Percentiles rank a stretch among this genome's conserved stretches.
phyloP scores from a whole-genome alignment of 441 rosid genomes.

The Pelargonium cotyledonis region DNA sequence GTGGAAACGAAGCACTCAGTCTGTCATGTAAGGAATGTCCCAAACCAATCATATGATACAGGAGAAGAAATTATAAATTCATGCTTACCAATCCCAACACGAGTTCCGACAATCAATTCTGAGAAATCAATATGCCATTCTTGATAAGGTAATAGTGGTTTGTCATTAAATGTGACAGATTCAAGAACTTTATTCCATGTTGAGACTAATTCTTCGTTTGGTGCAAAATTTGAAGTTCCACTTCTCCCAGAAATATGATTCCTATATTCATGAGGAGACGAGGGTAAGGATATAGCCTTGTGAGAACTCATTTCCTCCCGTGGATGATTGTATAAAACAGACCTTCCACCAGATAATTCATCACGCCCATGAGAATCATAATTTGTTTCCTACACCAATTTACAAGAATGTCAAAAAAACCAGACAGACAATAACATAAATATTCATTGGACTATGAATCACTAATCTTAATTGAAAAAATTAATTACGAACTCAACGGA shows the following conservation, averaged over 20 bases:
- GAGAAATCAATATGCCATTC: slow-evolving; percentile 98
- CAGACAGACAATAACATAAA: slow-evolving; percentile 8
- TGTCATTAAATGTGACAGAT: slow-evolving; percentile 76
- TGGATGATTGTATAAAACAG: slow-evolving; percentile 42
- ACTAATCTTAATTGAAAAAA: slow-evolving; percentile 1
- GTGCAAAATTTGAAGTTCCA: slow-evolving; percentile 40
- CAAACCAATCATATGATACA: background rate
- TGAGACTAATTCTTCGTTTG: slow-evolving; percentile 45
- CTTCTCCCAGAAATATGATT: slow-evolving; percentile 52
- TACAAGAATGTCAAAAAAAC: slow-evolving; percentile 15
- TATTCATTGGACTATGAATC: slow-evolving; percentile 7
- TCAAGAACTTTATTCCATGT: slow-evolving; percentile 90
- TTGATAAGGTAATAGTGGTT: slow-evolving; percentile 65
- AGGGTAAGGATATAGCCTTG: slow-evolving; percentile 89
- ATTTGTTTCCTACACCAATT: slow-evolving; percentile 46
- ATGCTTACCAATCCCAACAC: slow-evolving; percentile 93
- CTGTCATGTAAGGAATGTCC: background rate
- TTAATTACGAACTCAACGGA: background rate
- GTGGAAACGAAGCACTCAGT: no score
- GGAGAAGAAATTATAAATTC: background rate
- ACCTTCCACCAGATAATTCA: slow-evolving; percentile 61
- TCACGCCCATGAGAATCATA: slow-evolving; percentile 48
- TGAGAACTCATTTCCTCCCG: slow-evolving; percentile 62
- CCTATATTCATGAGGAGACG: slow-evolving; percentile 86
- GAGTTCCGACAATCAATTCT: slow-evolving; percentile 90